Evolutionary conservation across 352 stramenopile species (phyloP).

Genomic region (Pythium apleroticum): DNA sequence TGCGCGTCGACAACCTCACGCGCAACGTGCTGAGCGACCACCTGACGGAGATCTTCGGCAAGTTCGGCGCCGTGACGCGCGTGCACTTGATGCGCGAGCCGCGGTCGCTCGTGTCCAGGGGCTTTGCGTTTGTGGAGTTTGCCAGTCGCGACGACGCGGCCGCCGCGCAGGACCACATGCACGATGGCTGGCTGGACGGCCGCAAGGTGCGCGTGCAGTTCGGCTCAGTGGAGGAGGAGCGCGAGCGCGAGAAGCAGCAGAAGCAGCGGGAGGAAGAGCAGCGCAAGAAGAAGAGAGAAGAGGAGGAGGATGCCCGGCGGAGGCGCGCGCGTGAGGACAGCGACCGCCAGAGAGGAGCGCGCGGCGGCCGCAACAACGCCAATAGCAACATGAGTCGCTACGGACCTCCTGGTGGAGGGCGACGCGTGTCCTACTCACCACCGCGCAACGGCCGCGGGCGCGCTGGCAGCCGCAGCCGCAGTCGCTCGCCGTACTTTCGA

Average conservation of each 20-base stretch:
- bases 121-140: conserved; percentile 60
- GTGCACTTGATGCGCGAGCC: conserved; percentile 48
- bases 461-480: conserved; percentile 1
- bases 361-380: conserved; percentile 2
- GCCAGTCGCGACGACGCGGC: conserved; percentile 47
- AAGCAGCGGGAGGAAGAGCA: conserved; percentile 18
- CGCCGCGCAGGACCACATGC: conserved; percentile 68
- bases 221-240: conserved; percentile 15
- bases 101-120: conserved; percentile 32
- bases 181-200: conserved; percentile 85
- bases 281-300: conserved; percentile 3
- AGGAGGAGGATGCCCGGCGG: conserved; percentile 11
- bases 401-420: background rate
- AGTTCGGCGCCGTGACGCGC: conserved; percentile 66
- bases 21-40: conserved; percentile 85
- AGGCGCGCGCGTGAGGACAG: conserved; percentile 1
- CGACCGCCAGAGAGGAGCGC: background rate
- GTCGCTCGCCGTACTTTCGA: conserved; percentile 19
- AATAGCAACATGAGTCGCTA: conserved; percentile 5
- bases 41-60: conserved; percentile 84
- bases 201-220: conserved; percentile 66
- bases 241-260: conserved; percentile 14
- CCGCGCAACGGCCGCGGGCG: conserved; percentile 1
- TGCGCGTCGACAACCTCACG: conserved; percentile 83
- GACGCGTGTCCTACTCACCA: background rate